Conservation (phyloP, 2,329 filamentous ascomycete species). For the Curvularia spicifera region DNA sequence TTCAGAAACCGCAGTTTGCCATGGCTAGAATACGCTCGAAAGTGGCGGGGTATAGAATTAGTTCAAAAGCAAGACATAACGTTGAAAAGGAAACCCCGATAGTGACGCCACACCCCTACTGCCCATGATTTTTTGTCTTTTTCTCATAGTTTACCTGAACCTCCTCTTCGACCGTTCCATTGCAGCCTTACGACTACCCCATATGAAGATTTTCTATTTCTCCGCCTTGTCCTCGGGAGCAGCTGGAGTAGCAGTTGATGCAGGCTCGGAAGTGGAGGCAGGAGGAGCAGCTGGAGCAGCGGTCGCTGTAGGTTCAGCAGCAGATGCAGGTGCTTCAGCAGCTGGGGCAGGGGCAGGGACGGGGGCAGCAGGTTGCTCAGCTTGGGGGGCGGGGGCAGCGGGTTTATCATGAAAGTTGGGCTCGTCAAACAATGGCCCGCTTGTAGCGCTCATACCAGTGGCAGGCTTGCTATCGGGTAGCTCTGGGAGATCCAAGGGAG, state of each 20-base stretch:
- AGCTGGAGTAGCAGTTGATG: neutral
- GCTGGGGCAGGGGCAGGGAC: constrained; percentile 3
- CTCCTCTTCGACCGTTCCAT: neutral
- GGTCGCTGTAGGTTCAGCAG: neutral
- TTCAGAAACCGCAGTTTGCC: constrained; percentile 6
- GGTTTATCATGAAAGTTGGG: constrained; percentile 33
- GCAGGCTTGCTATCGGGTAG: constrained; percentile 39
- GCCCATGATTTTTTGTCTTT: constrained; percentile 1
- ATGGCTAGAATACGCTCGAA: constrained; percentile 22
- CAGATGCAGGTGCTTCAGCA: neutral
- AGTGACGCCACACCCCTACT: neutral
- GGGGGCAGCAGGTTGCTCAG: constrained; percentile 16
- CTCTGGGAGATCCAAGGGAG: constrained; percentile 29
- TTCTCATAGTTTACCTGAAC: neutral
- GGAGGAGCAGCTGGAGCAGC: neutral
- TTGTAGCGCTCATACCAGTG: constrained; percentile 50
- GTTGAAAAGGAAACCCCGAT: constrained; percentile 7
- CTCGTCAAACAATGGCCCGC: constrained; percentile 46
- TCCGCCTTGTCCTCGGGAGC: constrained; percentile 11
- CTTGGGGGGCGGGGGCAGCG: constrained; percentile 11
- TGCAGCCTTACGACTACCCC: neutral
- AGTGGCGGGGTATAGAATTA: constrained; percentile 46
- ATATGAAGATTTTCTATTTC: constrained; percentile 4
- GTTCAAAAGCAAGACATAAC: constrained; percentile 27
- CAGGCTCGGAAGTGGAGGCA: neutral